Conservation (phyloP, 345 rosid genomes). For the Citrus reticulata region DNA sequence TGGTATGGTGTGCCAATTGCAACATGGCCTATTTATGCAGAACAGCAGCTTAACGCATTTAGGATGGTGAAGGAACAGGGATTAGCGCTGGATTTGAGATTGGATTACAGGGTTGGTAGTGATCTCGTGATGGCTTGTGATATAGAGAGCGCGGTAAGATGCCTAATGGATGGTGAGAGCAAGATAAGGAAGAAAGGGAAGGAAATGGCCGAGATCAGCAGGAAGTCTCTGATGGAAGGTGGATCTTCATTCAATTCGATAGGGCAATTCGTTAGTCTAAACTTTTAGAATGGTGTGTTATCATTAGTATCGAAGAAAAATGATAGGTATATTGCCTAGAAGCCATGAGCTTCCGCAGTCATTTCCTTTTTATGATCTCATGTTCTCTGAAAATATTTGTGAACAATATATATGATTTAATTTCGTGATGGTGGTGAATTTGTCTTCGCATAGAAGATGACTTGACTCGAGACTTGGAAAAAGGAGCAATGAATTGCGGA, state of each 20-base stretch:
- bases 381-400: background rate
- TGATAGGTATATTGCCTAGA: background rate
- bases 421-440: background rate
- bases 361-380: background rate
- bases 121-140: background rate
- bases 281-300: background rate
- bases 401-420: background rate
- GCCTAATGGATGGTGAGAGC: conserved; percentile 33
- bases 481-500: background rate
- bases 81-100: conserved; percentile 29
- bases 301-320: background rate
- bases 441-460: background rate
- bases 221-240: background rate
- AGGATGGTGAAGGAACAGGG: conserved; percentile 43
- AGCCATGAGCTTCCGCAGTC: background rate
- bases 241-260: background rate
- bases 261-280: background rate
- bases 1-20: conserved; percentile 44
- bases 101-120: conserved; percentile 27
- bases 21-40: conserved; percentile 50
- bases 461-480: background rate
- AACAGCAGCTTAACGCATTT: conserved; percentile 53
- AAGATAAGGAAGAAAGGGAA: conserved; percentile 38
- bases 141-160: background rate
- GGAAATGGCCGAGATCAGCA: conserved; percentile 15